Evolutionary conservation across 1,284 basidiomycete genomes (phyloP), one percentile per base, ranked within the genome.

Genomic region (Ceratorhiza oryzae-sativae): DNA sequence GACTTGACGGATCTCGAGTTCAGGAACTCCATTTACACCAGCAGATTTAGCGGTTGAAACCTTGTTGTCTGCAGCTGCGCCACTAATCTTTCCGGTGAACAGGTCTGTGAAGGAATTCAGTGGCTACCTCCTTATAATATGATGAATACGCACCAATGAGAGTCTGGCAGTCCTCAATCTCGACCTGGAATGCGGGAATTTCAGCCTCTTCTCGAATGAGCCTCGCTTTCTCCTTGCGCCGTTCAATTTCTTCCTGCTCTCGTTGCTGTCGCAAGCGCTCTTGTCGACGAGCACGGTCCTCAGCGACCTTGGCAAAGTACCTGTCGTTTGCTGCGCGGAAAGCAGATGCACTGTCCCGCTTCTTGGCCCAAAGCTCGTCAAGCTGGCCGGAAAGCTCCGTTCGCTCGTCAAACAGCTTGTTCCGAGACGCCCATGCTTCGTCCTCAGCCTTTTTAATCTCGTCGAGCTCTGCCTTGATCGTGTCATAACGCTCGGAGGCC

Each of bases 91-190:
- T 55, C 91, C 93, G 45, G 87, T 89, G 82, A 99, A 92, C 81
- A 88, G 92, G 80, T 95, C 92, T 68, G 25, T 13, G 3, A 39
- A 42, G 34, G 0, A 45, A 4, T 13, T 42, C 15, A 45, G 32
- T 18, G 30, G n/a, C n/a, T n/a, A n/a, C n/a, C n/a, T n/a, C n/a
- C n/a, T n/a, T n/a, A n/a, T n/a, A n/a, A n/a, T n/a, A n/a, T n/a
- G n/a, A 12, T 49, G 42, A 49, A 32, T 45, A 68, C 63, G 39
- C 32, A 68, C 65, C 65, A 80, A 99, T 93, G 75, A 97, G 87
- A 6, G 92, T 96, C 78, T 94, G 91, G 83, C 95, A 98, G 81
- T 99, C 97, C 83, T 99, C 95, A 77, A 99, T 96, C 81, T 98
- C 90, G 73, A 90, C 86, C 78, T 95, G 92, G 84, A 89, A 99